Evolutionary conservation across 176 grass and related monocot genomes (phyloP), one percentile per base, ranked within the genome.

Genomic region (Chloris gayana): DNA sequence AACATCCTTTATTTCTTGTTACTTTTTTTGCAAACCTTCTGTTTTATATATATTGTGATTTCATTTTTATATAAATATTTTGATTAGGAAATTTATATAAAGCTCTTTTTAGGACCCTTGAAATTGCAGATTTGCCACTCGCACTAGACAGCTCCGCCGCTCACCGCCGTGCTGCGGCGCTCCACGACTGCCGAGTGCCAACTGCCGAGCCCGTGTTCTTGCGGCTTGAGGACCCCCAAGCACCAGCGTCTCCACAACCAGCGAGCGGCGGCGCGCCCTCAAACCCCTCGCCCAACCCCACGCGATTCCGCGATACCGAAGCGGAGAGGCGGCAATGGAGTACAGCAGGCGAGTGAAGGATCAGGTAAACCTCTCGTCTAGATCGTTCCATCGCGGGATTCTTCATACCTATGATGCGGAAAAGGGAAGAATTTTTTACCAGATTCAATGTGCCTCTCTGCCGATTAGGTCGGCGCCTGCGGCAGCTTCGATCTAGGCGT

Each of bases 341-440:
- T 88, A 83, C 64, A 77, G 73, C 64, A 77, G 80, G n/a, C 82
- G 67, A 56, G 60, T 83, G 64, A 88, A 83, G 58, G 79, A 88
- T 39, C 80, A 83, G 86, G 80, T 88, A 75, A 58, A 12, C 4
- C 27, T 1, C 26, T 14, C 51, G 25, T 9, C 25, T 37, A 64
- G 35, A 75, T 68, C 32, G 54, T 19, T 24, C 37, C 15, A 62
- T 24, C 6, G 38, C 25, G 19, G n/a, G 26, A n/a, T 24, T 10
- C 17, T 10, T 63, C 34, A 17, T 26, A 41, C 9, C 73, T 22
- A 4, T 13, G 26, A 34, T 9, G 14, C 15, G 25, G 30, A 9
- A 64, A 44, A 44, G 62, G 22, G 74, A 14, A n/a, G 34, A 44
- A 6, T 47, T 60, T 2, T 4, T 61, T 27, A 22, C 9, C 13